Base-by-base conservation (phyloP, 78 protist species). In the Dictyostelium capitatum region DNA sequence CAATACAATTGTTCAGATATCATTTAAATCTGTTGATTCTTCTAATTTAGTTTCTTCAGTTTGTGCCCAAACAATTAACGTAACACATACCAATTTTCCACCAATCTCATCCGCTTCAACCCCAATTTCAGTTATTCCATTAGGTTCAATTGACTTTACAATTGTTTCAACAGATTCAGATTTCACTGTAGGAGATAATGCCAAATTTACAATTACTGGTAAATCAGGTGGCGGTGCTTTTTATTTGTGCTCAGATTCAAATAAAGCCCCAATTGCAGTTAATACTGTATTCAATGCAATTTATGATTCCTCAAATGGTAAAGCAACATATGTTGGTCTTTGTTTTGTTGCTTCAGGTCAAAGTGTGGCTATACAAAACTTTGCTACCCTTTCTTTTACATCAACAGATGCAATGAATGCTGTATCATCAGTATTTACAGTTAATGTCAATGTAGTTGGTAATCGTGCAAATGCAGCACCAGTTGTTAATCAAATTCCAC, bases 381-480 rank as follows among this genome's bases (percentile, higher is more conserved):
- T 30, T 67, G 75, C 75, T 0, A 30, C 75, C 0, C 12, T 67
- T 15, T 28, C 75, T 0, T 67, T 32, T 15, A 67, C 48, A 6
- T 32, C 75, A 32, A 67, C 46, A 2, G 75, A 67, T 67, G 7
- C 15, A 11, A 12, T 30, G 30, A 47, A 47, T 32, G 10, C 15
- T 4, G n/a, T 11, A 14, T 67, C 79, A 30, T 37, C 50, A 17
- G 56, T 43, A 12, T 46, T 67, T 25, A 83, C 91, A 41, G 74
- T 72, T 9, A 30, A 17, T 0, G 73, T 83, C 6, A 25, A 54
- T 32, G 56, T 83, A 10, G 25, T 54, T 54, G 91, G 91, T 72
- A 9, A 7, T 25, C 65, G 91, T 43, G 19, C 32, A 51, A 83
- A 83, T 78, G 11, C 0, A 2, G 57, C 82, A 23, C 91, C 91